These are phyloP conservation scores for Wilcoxina mikolae DNA, from an alignment of 495 filamentous ascomycete genomes.

Conservation along the genomic window DNA sequence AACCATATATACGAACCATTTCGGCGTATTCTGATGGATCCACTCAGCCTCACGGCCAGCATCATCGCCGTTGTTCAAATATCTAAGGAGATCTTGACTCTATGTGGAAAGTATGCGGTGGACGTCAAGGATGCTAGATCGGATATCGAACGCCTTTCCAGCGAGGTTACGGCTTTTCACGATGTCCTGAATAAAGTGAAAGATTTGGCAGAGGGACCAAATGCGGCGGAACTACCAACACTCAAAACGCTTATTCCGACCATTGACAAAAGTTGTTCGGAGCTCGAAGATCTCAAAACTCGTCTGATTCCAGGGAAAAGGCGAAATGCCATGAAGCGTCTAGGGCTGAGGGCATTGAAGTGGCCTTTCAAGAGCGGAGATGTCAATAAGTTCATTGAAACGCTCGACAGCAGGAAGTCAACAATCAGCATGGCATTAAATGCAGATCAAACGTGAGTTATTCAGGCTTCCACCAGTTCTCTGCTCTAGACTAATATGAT, in stretches of 20 bases:
- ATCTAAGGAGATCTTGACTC: slow-evolving; percentile 21
- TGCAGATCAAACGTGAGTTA: not conserved
- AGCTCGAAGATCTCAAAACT: slow-evolving; percentile 5
- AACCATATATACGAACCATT: not conserved
- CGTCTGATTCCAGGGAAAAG: slow-evolving; percentile 7
- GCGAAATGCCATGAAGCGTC: slow-evolving; percentile 11
- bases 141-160: slow-evolving; percentile 29
- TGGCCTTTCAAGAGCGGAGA: slow-evolving; percentile 29
- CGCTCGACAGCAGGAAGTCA: slow-evolving; percentile 27
- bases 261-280: not conserved
- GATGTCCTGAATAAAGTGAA: slow-evolving; percentile 20
- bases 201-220: not conserved
- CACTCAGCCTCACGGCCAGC: slow-evolving; percentile 26
- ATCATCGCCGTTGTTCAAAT: slow-evolving; percentile 32
- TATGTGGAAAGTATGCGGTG: slow-evolving; percentile 27
- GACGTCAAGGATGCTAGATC: slow-evolving; percentile 30
- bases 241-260: not conserved
- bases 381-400: slow-evolving; percentile 23
- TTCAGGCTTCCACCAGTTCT: not conserved
- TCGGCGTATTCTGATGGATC: slow-evolving; percentile 19
- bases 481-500: not conserved
- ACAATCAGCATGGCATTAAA: slow-evolving; percentile 11
- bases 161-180: slow-evolving; percentile 19
- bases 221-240: not conserved
- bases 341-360: slow-evolving; percentile 25